phyloP scores from a whole-genome alignment of 192 early-diverging fungal genomes.

The Dissophora ornata region DNA sequence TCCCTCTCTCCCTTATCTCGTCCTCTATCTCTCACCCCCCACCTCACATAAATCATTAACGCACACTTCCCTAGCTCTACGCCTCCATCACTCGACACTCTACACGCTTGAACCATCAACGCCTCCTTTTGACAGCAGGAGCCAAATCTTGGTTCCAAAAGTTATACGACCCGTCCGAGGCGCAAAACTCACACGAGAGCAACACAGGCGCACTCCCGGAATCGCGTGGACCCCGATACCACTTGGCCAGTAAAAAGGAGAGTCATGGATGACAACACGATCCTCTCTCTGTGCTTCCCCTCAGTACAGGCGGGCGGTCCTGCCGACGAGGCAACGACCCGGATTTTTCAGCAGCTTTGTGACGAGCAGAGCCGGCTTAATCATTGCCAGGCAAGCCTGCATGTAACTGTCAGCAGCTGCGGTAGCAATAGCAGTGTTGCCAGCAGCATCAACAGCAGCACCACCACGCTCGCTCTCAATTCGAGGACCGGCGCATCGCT shows the following conservation, averaged over 20 bases:
- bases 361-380: conserved; percentile 24
- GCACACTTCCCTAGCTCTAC: conserved; percentile 1
- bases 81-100: neutral
- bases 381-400: conserved; percentile 32
- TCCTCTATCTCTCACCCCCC: neutral
- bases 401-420: conserved; percentile 8
- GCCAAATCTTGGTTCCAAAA: too few species aligned
- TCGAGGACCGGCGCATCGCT: conserved; percentile 7
- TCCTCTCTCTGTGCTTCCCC: conserved; percentile 52
- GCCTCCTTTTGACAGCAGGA: too few species aligned
- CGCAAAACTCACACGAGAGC: neutral
- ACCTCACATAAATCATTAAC: conserved; percentile 3
- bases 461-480: neutral
- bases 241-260: neutral
- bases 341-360: conserved; percentile 36
- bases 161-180: too few species aligned
- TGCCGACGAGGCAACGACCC: conserved; percentile 24
- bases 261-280: conserved; percentile 47
- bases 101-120: neutral
- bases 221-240: conserved; percentile 7
- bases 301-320: conserved; percentile 19
- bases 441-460: conserved; percentile 2
- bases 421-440: conserved; percentile 15
- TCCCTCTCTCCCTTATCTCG: neutral
- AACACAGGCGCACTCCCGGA: too few species aligned